These are phyloP conservation scores for Leccinellum albellum DNA, from an alignment of 768 basidiomycete genomes.

Conservation along the genomic window DNA sequence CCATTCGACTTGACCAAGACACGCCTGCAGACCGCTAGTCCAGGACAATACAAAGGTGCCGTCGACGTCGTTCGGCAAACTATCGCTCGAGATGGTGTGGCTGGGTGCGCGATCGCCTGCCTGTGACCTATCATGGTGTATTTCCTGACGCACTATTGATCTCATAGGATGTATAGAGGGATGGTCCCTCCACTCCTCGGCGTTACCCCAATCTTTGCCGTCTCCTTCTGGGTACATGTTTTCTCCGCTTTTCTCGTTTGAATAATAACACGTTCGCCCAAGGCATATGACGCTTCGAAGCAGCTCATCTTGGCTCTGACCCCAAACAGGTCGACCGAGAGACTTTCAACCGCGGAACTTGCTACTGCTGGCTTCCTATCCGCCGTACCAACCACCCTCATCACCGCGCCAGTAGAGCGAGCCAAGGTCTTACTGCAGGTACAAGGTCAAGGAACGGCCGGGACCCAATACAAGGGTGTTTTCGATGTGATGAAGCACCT, in stretches of 20 bases:
- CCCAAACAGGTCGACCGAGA: constrained; percentile 65
- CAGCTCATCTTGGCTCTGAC: constrained; percentile 73
- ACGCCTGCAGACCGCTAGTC: constrained; percentile 87
- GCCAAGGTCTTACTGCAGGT: constrained; percentile 97
- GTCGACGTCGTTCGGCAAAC: constrained; percentile 92
- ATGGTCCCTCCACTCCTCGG: constrained; percentile 92
- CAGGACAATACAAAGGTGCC: constrained; percentile 87
- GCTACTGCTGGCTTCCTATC: constrained; percentile 93
- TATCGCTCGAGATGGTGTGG: constrained; percentile 83
- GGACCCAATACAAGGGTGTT: constrained; percentile 82
- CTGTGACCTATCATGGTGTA: neutral
- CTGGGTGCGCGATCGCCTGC: constrained; percentile 55
- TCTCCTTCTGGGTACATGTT: constrained; percentile 86
- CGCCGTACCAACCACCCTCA: constrained; percentile 84
- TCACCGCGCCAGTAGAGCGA: constrained; percentile 95
- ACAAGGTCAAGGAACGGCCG: constrained; percentile 78
- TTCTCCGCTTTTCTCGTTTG: neutral
- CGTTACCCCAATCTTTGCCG: constrained; percentile 96
- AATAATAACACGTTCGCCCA: constrained; percentile 8
- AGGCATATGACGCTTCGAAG: constrained; percentile 95
- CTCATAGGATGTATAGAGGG: constrained; percentile 75
- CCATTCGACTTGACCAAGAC: constrained; percentile 98
- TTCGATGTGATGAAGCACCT: constrained; percentile 85
- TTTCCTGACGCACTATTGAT: neutral
- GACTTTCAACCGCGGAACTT: constrained; percentile 72